Base-by-base conservation (phyloP, 495 filamentous ascomycete genomes). In the Penicillium fimorum region DNA sequence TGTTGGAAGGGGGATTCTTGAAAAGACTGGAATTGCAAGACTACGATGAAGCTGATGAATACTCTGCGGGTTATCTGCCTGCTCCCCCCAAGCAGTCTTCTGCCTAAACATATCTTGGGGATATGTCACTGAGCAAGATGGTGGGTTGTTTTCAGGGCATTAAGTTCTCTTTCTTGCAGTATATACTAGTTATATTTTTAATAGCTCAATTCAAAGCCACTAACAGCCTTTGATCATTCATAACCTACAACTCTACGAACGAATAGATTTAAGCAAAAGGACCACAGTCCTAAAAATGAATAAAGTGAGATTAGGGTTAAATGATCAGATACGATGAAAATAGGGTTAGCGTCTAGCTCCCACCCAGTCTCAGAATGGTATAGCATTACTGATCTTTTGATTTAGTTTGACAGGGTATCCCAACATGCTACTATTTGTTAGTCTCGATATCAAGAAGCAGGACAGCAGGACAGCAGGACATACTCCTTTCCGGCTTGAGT, bases 401-500 rank as follows among this genome's bases (percentile, higher is more conserved):
- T 81, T 83, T 10, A 80, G 54, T 55, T 84, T 82, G 0, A 81
- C 82, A 4, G 82, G 82, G 56, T 75, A 77, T 18, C 67, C 82
- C 33, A 84, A 67, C 56, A 84, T 70, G 62, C 82, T 86, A 38
- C 12, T 4, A 3, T 33, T 18, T 40, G 46, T 65, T 57, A 68
- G 59, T 54, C n/a, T 2, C 25, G 4, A 18, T 38, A 27, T 33
- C 22, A 53, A 37, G 10, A 20, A 22, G 13, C 43, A 18, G 29
- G 15, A 32, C 1, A 25, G 13, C 43, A 18, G 29, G 15, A 32
- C 1, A 25, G 24, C 22, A 49, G 20, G 52, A 67, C 74, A 63
- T 68, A 84, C 83, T 79, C 77, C 65, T 82, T 82, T 17, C 83
- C 82, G 1, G 71, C 73, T 58, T 84, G 70, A 13, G 82, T 84